Base-by-base conservation (phyloP, 805 yeast species). In the Ogataea corticis region DNA sequence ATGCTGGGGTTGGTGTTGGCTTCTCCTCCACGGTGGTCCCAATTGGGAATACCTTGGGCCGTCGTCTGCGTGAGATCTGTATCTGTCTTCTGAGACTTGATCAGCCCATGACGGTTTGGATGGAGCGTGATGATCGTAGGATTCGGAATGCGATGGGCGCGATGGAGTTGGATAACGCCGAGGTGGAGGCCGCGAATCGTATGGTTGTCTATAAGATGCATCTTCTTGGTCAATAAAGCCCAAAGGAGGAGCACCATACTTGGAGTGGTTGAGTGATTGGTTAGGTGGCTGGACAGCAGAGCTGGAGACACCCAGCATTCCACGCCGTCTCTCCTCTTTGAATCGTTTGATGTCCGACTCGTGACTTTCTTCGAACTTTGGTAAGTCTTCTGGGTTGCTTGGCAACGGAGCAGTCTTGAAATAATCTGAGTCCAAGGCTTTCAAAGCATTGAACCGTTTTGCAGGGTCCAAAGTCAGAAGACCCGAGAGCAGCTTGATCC, bases 341-440 rank as follows among this genome's bases (percentile, higher is more conserved):
- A 76, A 73, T 51, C 80, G 71, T 50, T 80, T 79, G 38, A 79
- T 79, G 65, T 89, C 97, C 19, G 90, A 77, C 64, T 92, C 98
- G 63, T 94, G 97, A 50, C 96, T 80, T 51, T 91, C 96, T 53
- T 85, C 91, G 53, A 85, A 85, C 23, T 75, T 75, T 3, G 89
- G 85, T 18, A 90, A 67, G 15, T 76, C 77, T 6, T 58, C 58
- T 0, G 82, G 79, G 12, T 54, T 41, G 31, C 81, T 71, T 0
- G 96, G 89, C 17, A 76, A 52, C 0, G 97, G 97, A 0, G 75
- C 82, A 3, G 69, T 70, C 14, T 62, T 70, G 66, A 94, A 90
- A 68, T 83, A 94, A 1, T 67, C 70, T 54, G 88, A 90, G 13
- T 76, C 69, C 38, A 87, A 64, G 0, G 97, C 97, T 43, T 82